phyloP scores from a whole-genome alignment of 2,329 filamentous ascomycete species.

The Alternaria conjuncta region DNA sequence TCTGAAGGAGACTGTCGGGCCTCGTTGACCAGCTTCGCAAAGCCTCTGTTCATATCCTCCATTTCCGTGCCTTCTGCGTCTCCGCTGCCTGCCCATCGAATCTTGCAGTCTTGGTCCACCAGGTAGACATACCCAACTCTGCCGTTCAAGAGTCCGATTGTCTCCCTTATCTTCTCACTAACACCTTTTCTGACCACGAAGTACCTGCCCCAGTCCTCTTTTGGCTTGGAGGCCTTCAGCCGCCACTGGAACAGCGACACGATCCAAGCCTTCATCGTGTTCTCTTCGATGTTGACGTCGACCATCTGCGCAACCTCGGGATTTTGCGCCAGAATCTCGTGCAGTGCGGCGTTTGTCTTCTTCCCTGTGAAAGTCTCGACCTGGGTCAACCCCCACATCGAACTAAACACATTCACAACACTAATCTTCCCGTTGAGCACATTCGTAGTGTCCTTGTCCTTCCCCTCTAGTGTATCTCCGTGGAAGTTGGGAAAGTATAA shows the following conservation, averaged over 20 bases:
- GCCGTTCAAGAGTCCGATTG: constrained; percentile 76
- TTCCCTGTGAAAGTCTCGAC: constrained; percentile 70
- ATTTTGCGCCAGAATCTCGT: constrained; percentile 63
- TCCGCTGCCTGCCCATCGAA: constrained; percentile 92
- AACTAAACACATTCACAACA: constrained; percentile 81
- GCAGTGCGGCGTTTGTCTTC: constrained; percentile 72
- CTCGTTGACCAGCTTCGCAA: constrained; percentile 64
- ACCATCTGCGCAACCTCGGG: constrained; percentile 72
- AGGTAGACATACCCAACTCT: constrained; percentile 96
- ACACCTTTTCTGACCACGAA: constrained; percentile 67
- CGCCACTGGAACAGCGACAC: constrained; percentile 61
- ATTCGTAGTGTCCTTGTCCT: constrained; percentile 72
- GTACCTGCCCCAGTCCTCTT: constrained; percentile 62
- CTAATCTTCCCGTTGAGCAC: constrained; percentile 75
- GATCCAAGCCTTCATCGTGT: constrained; percentile 68
- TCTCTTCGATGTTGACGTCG: constrained; percentile 89
- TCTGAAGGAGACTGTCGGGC: not conserved
- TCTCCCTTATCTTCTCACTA: constrained; percentile 62
- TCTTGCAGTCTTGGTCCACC: constrained; percentile 83
- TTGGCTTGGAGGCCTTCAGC: constrained; percentile 55
- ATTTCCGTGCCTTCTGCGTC: constrained; percentile 69
- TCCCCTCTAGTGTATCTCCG: constrained; percentile 72
- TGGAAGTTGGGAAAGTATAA: constrained; percentile 94
- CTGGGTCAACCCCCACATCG: constrained; percentile 85
- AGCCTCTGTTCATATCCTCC: constrained; percentile 68